Base-by-base conservation (phyloP, 1,284 basidiomycete species). In the Leucoagaricus sp. region DNA sequence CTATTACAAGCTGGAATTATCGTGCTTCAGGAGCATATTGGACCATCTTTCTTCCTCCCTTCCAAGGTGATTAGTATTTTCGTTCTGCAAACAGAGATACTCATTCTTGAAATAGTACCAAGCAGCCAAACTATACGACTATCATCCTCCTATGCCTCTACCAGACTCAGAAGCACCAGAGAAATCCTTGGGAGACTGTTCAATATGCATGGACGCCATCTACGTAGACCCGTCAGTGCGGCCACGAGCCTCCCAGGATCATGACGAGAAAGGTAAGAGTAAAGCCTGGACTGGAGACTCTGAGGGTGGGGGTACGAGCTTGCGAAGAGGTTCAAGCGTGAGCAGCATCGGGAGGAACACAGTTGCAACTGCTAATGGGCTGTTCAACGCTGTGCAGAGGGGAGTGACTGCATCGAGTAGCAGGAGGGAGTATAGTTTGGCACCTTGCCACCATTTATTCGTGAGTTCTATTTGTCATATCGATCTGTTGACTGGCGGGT, bases 201-300 rank as follows among this genome's bases (percentile, higher is more conserved):
- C 90, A 3, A 95, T 96, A 59, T 96, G 93, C 68, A 94, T 95
- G 91, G 93, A 96, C 59, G 81, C 85, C 7, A 94, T 95, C 59
- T 67, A 83, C 40, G 72, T 85, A n/a, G 82, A 85, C 49, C 66
- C 77, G 40, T 70, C 68, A 6, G 68, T 68, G 57, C 76, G 65
- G 55, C 71, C 72, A 46, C 64, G 64, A 58, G 61, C 60, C 65
- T 26, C 44, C 23, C 51, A 55, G n/a, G 47, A 36, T 5, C 28
- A 23, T 13, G 40, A 40, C 55, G 54, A 26, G 61, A 67, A 55
- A 29, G 55, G 33, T 21, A 26, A 64, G 59, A 57, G 61, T 61
- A 53, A 63, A 29, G 49, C 49, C 19, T 29, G 54, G 51, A 41
- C 40, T 13, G 42, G 49, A 33, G 29, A 49, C 15, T 15, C 31